Evolutionary conservation across 495 filamentous ascomycete genomes (phyloP).

Genomic region (Neurospora tetrasperma): DNA sequence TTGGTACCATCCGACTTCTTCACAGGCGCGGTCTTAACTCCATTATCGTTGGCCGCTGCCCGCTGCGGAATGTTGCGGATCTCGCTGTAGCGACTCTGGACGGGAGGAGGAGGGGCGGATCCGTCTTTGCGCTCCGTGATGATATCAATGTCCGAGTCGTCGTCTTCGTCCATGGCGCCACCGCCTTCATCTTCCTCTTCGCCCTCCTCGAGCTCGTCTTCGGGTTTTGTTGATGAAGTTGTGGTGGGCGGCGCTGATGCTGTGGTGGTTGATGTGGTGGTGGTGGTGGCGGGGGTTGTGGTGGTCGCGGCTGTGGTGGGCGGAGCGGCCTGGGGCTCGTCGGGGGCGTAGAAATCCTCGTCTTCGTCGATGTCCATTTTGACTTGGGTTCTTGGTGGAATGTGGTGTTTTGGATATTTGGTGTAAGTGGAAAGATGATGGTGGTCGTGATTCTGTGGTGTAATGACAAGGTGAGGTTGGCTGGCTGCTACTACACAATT

Average conservation of each 20-base stretch:
- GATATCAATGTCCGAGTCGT: slow-evolving; percentile 68
- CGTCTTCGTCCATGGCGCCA: slow-evolving; percentile 60
- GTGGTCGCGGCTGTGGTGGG: not conserved
- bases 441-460: not conserved
- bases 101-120: slow-evolving; percentile 50
- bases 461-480: slow-evolving; percentile 14
- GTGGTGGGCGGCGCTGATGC: not conserved
- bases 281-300: not conserved
- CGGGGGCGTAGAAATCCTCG: slow-evolving; percentile 56
- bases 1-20: slow-evolving; percentile 22
- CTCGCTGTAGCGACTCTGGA: slow-evolving; percentile 42
- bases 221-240: slow-evolving; percentile 11
- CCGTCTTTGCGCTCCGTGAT: slow-evolving; percentile 81
- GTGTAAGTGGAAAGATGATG: not conserved
- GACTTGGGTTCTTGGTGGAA: not conserved
- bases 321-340: slow-evolving; percentile 28
- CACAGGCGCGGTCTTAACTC: slow-evolving; percentile 28
- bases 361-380: slow-evolving; percentile 60
- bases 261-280: slow-evolving; percentile 1
- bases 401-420: not conserved
- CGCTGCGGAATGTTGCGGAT: slow-evolving; percentile 60
- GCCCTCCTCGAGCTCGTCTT: slow-evolving; percentile 44
- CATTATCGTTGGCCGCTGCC: slow-evolving; percentile 42
- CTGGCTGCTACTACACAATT: not conserved
- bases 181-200: slow-evolving; percentile 58